Evolutionary conservation across 768 basidiomycete genomes (phyloP).

Genomic region (Phaeotremella skinneri): DNA sequence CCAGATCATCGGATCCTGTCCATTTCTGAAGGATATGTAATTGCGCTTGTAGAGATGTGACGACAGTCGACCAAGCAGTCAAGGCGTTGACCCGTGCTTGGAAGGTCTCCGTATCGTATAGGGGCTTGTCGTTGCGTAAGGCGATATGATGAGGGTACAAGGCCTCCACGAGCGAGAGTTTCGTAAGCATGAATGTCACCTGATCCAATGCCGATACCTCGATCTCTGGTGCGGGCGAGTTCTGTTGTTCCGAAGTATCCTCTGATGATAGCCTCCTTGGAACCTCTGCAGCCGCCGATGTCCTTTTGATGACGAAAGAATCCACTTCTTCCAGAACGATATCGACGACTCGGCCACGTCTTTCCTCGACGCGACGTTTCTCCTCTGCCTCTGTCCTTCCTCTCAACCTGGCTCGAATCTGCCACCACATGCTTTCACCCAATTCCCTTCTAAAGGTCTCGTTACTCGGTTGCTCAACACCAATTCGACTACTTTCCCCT

Average conservation of each 20-base stretch:
- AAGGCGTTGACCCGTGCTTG: slow-evolving; percentile 83
- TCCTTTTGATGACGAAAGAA: slow-evolving; percentile 62
- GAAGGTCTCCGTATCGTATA: slow-evolving; percentile 65
- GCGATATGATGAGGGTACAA: slow-evolving; percentile 82
- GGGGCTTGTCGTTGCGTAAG: slow-evolving; percentile 72
- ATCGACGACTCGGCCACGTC: slow-evolving; percentile 75
- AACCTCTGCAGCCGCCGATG: neutral
- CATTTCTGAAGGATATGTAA: slow-evolving; percentile 78
- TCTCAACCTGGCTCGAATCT: slow-evolving; percentile 80
- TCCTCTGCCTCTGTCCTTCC: slow-evolving; percentile 79
- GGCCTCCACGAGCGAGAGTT: slow-evolving; percentile 76
- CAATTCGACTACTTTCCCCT: slow-evolving; percentile 90
- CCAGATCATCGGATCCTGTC: slow-evolving; percentile 89
- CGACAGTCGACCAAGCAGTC: slow-evolving; percentile 87
- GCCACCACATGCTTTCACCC: slow-evolving; percentile 68
- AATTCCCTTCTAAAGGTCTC: slow-evolving; percentile 49
- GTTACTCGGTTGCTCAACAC: slow-evolving; percentile 69
- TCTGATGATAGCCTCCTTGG: neutral
- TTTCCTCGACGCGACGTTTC: slow-evolving; percentile 73
- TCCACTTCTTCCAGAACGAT: slow-evolving; percentile 78
- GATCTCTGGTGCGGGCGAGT: slow-evolving; percentile 1
- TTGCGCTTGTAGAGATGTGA: slow-evolving; percentile 77
- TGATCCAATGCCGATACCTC: slow-evolving; percentile 46
- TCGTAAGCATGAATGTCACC: slow-evolving; percentile 59
- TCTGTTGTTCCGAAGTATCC: slow-evolving; percentile 7